phyloP scores from a whole-genome alignment of 2,329 filamentous ascomycete species.

The Remersonia thermophila region DNA sequence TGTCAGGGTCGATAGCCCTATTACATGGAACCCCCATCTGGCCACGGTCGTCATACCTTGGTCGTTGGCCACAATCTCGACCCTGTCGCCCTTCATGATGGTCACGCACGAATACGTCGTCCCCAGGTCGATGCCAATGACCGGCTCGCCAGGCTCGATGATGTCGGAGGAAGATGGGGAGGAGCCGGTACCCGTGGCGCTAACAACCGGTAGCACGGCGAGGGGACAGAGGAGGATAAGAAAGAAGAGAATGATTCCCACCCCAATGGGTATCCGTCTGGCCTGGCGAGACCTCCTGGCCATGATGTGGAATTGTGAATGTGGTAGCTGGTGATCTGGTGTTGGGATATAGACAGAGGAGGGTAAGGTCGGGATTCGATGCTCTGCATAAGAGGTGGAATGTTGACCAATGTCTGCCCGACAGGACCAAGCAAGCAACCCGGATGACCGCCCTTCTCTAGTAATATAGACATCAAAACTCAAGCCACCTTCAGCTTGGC shows the following conservation, averaged over 20 bases:
- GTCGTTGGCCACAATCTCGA: slow-evolving; percentile 90
- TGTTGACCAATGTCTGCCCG: no score
- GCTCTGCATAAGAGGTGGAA: background rate
- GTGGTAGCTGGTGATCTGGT: no score
- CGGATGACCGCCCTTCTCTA: no score
- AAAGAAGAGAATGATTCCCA: slow-evolving; percentile 13
- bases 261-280: slow-evolving; percentile 5
- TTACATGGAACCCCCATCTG: no score
- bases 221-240: slow-evolving; percentile 14
- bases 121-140: slow-evolving; percentile 17
- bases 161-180: background rate
- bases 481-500: no score
- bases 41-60: no score
- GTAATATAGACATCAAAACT: no score
- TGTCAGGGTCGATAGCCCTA: no score
- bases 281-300: background rate
- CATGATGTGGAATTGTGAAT: background rate
- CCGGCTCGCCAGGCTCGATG: slow-evolving; percentile 9
- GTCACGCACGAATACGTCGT: slow-evolving; percentile 52
- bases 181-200: slow-evolving; percentile 2
- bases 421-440: no score
- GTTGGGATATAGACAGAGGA: no score
- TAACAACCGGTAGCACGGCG: slow-evolving; percentile 8
- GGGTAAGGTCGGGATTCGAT: no score
- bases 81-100: slow-evolving; percentile 88